Evolutionary conservation across 805 yeast species (phyloP).

Genomic region (Brettanomyces nanus): DNA sequence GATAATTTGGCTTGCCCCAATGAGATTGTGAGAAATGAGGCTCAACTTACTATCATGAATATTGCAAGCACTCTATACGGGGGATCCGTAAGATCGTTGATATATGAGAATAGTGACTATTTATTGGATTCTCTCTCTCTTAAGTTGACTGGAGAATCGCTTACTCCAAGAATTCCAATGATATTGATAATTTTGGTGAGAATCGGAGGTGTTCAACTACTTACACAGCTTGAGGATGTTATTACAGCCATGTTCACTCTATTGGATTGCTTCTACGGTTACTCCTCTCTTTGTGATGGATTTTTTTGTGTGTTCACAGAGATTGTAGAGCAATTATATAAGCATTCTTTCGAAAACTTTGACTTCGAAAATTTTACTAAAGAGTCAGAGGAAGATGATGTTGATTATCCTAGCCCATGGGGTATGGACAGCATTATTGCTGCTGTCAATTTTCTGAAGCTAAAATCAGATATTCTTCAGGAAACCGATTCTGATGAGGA

Average conservation of each 20-base stretch:
- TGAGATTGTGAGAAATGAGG: constrained; percentile 35
- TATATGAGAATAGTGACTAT: constrained; percentile 70
- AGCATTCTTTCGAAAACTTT: constrained; percentile 25
- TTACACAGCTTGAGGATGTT: constrained; percentile 64
- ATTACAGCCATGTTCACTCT: constrained; percentile 61
- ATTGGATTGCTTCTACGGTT: constrained; percentile 81
- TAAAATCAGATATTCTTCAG: constrained; percentile 16
- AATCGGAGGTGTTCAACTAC: constrained; percentile 59
- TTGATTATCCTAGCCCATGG: constrained; percentile 43
- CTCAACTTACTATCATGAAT: constrained; percentile 43
- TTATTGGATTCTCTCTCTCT: constrained; percentile 71
- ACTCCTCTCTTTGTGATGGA: constrained; percentile 60
- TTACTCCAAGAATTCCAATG: constrained; percentile 67
- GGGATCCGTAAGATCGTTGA: constrained; percentile 48
- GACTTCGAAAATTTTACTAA: constrained; percentile 18
- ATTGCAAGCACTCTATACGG: constrained; percentile 44
- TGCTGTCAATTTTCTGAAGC: constrained; percentile 34
- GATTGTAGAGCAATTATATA: constrained; percentile 40
- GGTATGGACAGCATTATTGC: constrained; percentile 42
- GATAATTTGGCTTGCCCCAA: constrained; percentile 59
- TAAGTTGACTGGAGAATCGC: constrained; percentile 57
- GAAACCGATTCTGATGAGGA: constrained; percentile 13
- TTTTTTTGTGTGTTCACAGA: constrained; percentile 66
- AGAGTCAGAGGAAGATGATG: constrained; percentile 16
- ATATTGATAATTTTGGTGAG: constrained; percentile 62